These are phyloP conservation scores for Cyclostephanos tholiformis DNA, from an alignment of 108 stramenopile genomes.

Conservation along the genomic window DNA sequence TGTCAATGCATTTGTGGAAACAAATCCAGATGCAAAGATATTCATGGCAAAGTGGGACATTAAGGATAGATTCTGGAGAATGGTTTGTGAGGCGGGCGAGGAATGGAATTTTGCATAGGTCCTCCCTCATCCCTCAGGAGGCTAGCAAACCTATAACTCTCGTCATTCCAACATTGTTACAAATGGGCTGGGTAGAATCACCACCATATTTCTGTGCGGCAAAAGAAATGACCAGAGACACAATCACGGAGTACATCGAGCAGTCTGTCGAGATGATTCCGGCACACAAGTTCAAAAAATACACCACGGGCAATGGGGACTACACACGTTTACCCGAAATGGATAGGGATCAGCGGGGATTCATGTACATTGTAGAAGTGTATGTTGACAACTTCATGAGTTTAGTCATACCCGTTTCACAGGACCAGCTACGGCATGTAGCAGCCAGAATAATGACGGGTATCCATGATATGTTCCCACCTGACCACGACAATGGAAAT, in stretches of 20 bases:
- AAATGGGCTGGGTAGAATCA: constrained; percentile 50
- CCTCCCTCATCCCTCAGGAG: constrained; percentile 6
- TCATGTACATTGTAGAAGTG: constrained; percentile 16
- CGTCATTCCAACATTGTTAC: constrained; percentile 41
- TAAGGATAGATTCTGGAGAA: constrained; percentile 37
- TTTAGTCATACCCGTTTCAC: constrained; percentile 16
- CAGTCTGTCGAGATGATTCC: background rate
- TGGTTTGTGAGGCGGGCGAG: constrained; percentile 17
- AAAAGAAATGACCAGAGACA: constrained; percentile 47
- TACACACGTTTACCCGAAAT: background rate
- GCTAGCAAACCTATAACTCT: constrained; percentile 1
- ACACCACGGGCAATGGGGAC: background rate
- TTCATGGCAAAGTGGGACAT: constrained; percentile 34
- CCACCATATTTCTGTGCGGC: constrained; percentile 53
- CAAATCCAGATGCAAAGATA: too few relatives aligned
- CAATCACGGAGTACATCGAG: constrained; percentile 15
- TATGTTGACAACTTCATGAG: constrained; percentile 45
- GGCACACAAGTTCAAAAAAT: background rate
- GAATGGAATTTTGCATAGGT: constrained; percentile 45
- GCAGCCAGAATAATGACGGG: constrained; percentile 6
- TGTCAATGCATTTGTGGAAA: constrained; percentile 16
- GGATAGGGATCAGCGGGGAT: too few relatives aligned
- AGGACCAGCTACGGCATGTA: constrained; percentile 12
- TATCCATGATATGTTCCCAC: constrained; percentile 39
- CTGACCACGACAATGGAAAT: background rate